These are phyloP conservation scores for Beauveria pseudobassiana DNA, from an alignment of 2,329 filamentous ascomycete species.

Conservation along the genomic window DNA sequence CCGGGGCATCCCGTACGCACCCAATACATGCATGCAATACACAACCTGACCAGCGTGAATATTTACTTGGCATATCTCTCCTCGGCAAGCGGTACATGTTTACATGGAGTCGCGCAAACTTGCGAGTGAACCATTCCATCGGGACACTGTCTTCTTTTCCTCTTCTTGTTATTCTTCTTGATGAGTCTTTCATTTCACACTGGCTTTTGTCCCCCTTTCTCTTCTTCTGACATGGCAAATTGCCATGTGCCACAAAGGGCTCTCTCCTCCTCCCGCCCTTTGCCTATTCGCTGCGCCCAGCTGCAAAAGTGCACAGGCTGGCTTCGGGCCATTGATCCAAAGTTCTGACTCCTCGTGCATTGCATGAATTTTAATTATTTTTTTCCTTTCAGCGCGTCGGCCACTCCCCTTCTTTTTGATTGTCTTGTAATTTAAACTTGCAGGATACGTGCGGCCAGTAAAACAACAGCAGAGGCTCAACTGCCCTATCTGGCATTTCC, in stretches of 20 bases:
- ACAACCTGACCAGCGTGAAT: too few relatives aligned
- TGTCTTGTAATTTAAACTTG: not conserved
- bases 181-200: not conserved
- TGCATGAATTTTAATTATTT: not conserved
- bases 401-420: not conserved
- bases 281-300: not conserved
- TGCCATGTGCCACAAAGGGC: not conserved
- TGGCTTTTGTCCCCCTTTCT: not conserved
- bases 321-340: not conserved
- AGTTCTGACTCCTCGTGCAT: not conserved
- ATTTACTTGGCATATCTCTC: too few relatives aligned
- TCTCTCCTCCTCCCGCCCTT: not conserved
- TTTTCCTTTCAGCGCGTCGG: not conserved
- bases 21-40: not conserved
- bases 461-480: too few relatives aligned
- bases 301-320: slow-evolving; percentile 3
- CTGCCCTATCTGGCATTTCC: too few relatives aligned
- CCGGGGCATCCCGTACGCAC: not conserved
- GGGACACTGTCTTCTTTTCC: not conserved
- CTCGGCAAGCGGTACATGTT: not conserved
- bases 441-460: not conserved
- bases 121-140: not conserved
- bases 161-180: not conserved
- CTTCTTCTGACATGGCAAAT: not conserved
- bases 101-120: not conserved